These are phyloP conservation scores for Eucalyptus erythrocorys DNA, from an alignment of 345 rosid genomes.

Conservation along the genomic window DNA sequence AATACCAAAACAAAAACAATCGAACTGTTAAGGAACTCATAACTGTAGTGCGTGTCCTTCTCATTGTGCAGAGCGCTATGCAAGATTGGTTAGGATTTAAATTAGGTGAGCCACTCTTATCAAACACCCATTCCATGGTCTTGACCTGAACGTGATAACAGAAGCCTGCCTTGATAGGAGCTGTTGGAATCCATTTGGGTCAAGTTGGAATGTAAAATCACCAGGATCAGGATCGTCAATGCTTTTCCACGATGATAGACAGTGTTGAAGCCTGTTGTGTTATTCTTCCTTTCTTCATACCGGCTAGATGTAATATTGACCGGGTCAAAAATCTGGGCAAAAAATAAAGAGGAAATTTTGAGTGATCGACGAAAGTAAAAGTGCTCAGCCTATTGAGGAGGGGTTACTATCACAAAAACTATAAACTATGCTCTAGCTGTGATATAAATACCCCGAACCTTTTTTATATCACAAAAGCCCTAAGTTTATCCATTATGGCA, in stretches of 20 bases:
- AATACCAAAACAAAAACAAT: conserved; percentile 10
- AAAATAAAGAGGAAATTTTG: no score
- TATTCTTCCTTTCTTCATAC: background rate
- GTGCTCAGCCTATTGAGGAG: no score
- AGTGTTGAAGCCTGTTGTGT: background rate
- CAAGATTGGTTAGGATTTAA: no score
- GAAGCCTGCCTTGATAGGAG: background rate
- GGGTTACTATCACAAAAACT: no score
- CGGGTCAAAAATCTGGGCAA: background rate
- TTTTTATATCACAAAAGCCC: no score
- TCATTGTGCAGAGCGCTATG: conserved; percentile 7
- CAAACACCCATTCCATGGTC: no score
- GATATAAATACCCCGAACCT: no score
- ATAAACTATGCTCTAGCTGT: no score
- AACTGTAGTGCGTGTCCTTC: conserved; percentile 7
- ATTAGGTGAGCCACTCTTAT: no score
- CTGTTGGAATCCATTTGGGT: conserved; percentile 24
- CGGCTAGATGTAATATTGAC: background rate
- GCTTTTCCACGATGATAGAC: conserved; percentile 8
- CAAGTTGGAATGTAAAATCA: conserved; percentile 1
- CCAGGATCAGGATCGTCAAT: conserved; percentile 3
- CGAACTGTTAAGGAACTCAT: background rate
- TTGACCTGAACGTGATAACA: background rate
- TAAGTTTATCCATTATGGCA: no score
- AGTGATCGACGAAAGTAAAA: no score